Base-by-base conservation (phyloP, 2,329 filamentous ascomycete genomes). In the Neocucurbitaria cava region DNA sequence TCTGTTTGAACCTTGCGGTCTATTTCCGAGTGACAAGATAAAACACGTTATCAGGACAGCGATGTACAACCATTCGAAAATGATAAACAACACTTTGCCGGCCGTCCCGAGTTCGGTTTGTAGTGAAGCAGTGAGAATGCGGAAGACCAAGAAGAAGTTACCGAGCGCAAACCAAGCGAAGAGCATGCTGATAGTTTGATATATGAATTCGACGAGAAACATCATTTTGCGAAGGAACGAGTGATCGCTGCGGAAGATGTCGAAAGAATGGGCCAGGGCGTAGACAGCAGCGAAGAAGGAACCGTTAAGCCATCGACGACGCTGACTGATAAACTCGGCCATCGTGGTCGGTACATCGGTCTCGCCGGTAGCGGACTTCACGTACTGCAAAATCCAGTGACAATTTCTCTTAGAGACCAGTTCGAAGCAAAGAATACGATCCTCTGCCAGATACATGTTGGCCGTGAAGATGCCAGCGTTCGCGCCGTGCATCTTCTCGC, bases 71-170 rank as follows among this genome's bases (percentile, higher is more conserved):
- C 94, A 99, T 78, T 96, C 91, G 70, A 99, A 98, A 10, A 97
- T 83, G 24, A 98, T 88, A 49, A 92, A 90, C 1, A 99, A 82
- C 54, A 96, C 87, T 35, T 86, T 86, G 49, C 95, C 95, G 9
- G 86, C 86, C 4, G 84, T 87, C 44, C 92, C 91, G 1, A 97
- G 84, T 23, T 97, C 83, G 23, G 85, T 83, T 41, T 91, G 89
- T 62, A 99, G 81, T 69, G 93, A 96, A 10, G 87, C 89, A 1
- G 94, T 98, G 61, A 99, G 81, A 73, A 99, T 98, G 76, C 93
- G 93, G 82, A 99, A 99, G 65, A 99, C 94, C 71, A 99, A 81
- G 85, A 98, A 99, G 84, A 99, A 99, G 80, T 99, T 99, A 72
- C 95, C 87, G 71, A 98, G 95, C 68, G 90, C 92, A 73, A 99